Conservation (phyloP, 257 asterid species). For the Solanum paucissectum region DNA sequence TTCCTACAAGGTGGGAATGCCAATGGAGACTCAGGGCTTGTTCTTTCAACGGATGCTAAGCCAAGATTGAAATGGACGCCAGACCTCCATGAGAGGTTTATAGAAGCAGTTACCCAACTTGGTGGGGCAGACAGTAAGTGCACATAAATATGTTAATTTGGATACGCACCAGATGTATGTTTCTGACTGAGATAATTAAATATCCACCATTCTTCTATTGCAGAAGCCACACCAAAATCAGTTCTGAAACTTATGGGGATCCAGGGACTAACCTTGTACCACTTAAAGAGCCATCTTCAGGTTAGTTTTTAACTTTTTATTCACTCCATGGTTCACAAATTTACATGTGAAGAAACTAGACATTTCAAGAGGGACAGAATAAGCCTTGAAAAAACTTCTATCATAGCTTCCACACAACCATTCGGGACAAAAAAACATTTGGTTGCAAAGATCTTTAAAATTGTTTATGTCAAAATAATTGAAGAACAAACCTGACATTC, state of each 20-base stretch:
- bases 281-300: constrained; percentile 96
- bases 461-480: neutral
- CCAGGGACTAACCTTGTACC: constrained; percentile 86
- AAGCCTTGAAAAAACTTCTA: neutral
- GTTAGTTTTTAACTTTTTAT: constrained; percentile 19
- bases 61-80: constrained; percentile 95
- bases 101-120: constrained; percentile 90
- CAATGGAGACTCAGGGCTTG: constrained; percentile 74
- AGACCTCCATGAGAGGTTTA: constrained; percentile 79
- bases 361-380: neutral
- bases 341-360: constrained; percentile 1
- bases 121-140: constrained; percentile 99
- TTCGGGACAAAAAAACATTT: neutral
- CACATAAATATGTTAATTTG: neutral
- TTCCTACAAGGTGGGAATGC: constrained; percentile 58
- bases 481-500: neutral
- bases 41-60: constrained; percentile 94
- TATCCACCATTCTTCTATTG: constrained; percentile 12
- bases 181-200: constrained; percentile 16
- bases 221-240: constrained; percentile 99
- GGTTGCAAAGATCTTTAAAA: neutral
- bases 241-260: constrained; percentile 94
- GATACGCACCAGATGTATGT: constrained; percentile 4
- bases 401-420: neutral
- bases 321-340: neutral